Evolutionary conservation across 306 rosid genomes (phyloP), one percentile per base, ranked within the genome.

Genomic region (Hylodesmum podocarpum): DNA sequence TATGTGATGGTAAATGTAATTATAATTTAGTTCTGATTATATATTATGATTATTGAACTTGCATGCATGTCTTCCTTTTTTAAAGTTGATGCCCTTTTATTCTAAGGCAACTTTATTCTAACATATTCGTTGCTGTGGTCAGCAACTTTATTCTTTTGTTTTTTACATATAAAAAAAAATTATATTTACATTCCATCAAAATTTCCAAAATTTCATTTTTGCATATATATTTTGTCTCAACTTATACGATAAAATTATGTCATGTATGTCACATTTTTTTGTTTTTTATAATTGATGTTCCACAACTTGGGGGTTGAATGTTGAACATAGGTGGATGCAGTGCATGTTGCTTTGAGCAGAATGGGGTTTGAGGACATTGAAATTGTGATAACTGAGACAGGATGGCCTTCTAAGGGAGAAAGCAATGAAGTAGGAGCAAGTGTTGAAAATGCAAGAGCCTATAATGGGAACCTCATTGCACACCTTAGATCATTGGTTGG

Each of bases 401-500:
- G 97, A 4, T 91, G 97, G 91, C 88, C 97, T 0, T 86, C 86
- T 19, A 27, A n/a, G 0, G 97, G 97, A 6, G 97, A 88, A 44
- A 70, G 24, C 88, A 86, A 80, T 16, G 91, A 91, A 75, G 85
- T 71, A 0, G 97, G 93, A 7, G 77, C 91, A 0, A 80, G 86
- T 41, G 63, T 83, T 24, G 95, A 89, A 51, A 89, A 89, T 66
- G 95, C 93, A 10, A 88, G 64, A 72, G 91, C 95, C 64, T 91
- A 88, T 16, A 91, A 89, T 58, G 88, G 90, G 15, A 91, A 91
- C 72, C 78, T 91, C 67, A 88, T 91, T 78, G 74, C 87, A 3
- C 97, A 89, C 61, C 97, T 91, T 44, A 84, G 97, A 55, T 91
- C 91, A 46, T 2, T 83, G 88, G 91, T 85, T 80, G 93, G 97